These are phyloP conservation scores for Epithele typhae DNA, from an alignment of 768 basidiomycete genomes.

Conservation along the genomic window DNA sequence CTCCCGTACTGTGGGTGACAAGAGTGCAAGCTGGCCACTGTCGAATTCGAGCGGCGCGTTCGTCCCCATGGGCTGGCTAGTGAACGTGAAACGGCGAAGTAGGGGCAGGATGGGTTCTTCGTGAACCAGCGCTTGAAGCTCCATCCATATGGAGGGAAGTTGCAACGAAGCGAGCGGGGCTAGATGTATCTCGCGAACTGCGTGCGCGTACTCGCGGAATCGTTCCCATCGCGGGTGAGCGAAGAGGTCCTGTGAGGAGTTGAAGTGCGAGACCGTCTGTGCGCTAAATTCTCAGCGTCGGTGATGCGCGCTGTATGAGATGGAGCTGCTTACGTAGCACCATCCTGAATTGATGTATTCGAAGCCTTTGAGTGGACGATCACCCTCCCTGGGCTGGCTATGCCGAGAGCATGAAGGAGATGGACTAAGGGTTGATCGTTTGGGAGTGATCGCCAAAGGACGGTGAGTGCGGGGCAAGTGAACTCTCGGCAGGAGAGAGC, in stretches of 20 bases:
- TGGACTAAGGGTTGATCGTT: neutral
- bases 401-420: neutral
- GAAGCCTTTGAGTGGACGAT: neutral
- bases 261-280: too few species aligned
- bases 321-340: neutral
- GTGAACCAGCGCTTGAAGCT: neutral
- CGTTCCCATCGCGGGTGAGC: neutral
- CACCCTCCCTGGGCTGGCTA: too few species aligned
- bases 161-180: neutral
- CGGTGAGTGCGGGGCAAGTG: neutral
- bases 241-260: neutral
- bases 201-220: neutral
- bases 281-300: neutral
- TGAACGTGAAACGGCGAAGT: too few species aligned
- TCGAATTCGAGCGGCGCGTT: too few species aligned
- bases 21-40: too few species aligned
- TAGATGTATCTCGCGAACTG: neutral
- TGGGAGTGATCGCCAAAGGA: neutral
- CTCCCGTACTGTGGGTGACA: too few species aligned
- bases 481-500: neutral
- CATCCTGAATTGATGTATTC: neutral
- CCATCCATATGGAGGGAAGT: neutral
- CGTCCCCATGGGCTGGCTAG: too few species aligned
- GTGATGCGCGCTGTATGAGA: neutral
- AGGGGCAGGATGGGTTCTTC: neutral